A percentile compares a stretch with the other conserved stretches of the same genome.
Conservation (phyloP, 768 basidiomycete genomes). For the Pleurotus eryngii region DNA sequence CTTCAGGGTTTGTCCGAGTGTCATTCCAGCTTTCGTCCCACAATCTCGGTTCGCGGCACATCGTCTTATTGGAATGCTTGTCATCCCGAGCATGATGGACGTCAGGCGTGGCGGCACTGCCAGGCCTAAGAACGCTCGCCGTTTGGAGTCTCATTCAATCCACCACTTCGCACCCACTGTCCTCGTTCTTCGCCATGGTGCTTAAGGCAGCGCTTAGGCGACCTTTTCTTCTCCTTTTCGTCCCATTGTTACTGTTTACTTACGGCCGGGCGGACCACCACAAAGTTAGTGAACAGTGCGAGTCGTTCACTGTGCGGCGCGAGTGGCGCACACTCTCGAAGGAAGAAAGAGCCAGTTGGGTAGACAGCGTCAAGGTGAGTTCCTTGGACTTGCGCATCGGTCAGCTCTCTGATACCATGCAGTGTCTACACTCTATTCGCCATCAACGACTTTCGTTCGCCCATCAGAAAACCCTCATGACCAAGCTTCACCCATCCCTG, state of each 20-base stretch:
- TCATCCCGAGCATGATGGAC: no score
- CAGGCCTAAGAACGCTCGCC: no score
- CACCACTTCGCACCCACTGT: no score
- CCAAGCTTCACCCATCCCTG: slow-evolving; percentile 7
- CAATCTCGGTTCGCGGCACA: no score
- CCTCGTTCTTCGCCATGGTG: neutral
- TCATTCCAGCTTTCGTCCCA: no score
- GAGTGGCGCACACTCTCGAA: slow-evolving; percentile 13
- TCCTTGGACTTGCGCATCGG: neutral
- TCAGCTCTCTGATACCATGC: neutral
- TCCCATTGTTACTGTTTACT: neutral
- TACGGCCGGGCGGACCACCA: neutral
- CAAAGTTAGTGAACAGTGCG: neutral
- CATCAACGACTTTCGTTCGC: slow-evolving; percentile 11
- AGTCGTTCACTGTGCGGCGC: slow-evolving; percentile 4
- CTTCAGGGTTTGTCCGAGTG: no score
- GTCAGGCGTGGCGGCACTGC: no score
- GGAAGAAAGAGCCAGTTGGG: slow-evolving; percentile 10
- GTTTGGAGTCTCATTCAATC: no score
- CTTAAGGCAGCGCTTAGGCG: neutral
- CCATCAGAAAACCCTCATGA: slow-evolving; percentile 2
- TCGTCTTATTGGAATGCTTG: no score
- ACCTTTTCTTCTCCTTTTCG: neutral
- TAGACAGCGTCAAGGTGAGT: slow-evolving; percentile 11
- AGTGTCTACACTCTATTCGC: slow-evolving; percentile 10